Evolutionary conservation across 31 red algal genomes (phyloP).

Genomic region (Endocladia muricata): DNA sequence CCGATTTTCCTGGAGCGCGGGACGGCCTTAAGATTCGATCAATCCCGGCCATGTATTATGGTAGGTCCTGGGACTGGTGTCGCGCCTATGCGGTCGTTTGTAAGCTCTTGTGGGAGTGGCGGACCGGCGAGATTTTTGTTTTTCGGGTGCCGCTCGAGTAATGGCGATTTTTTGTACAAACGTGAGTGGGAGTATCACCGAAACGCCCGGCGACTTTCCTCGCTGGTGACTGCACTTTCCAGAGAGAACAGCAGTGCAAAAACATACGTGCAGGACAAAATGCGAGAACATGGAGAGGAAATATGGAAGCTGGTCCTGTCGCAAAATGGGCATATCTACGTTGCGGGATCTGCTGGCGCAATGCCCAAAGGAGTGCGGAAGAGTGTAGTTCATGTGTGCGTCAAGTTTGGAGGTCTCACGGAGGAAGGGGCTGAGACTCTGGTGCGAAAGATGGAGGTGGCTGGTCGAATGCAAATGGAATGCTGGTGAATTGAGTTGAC

Average conservation of each 20-base stretch:
- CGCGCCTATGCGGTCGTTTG: constrained; percentile 82
- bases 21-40: constrained; percentile 15
- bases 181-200: constrained; percentile 36
- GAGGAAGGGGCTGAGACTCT: constrained; percentile 22
- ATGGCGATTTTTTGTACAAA: constrained; percentile 71
- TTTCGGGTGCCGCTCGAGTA: constrained; percentile 69
- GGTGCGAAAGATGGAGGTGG: constrained; percentile 52
- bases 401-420: background rate
- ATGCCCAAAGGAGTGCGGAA: constrained; percentile 74
- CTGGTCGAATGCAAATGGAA: constrained; percentile 68
- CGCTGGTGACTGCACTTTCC: constrained; percentile 68
- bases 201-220: background rate
- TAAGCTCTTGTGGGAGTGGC: background rate
- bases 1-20: constrained; percentile 60
- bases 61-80: constrained; percentile 91
- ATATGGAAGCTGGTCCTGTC: constrained; percentile 26
- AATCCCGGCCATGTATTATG: constrained; percentile 40
- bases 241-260: constrained; percentile 34
- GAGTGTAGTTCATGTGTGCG: constrained; percentile 23
- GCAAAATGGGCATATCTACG: constrained; percentile 34
- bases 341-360: constrained; percentile 77
- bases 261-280: constrained; percentile 74
- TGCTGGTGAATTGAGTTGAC: constrained; percentile 80
- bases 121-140: constrained; percentile 24
- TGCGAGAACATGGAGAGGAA: constrained; percentile 25